A percentile compares a stretch with the other conserved stretches of the same genome.
Evolutionary conservation across 441 rosid species (phyloP).

Genomic region (Isatis lusitanica): DNA sequence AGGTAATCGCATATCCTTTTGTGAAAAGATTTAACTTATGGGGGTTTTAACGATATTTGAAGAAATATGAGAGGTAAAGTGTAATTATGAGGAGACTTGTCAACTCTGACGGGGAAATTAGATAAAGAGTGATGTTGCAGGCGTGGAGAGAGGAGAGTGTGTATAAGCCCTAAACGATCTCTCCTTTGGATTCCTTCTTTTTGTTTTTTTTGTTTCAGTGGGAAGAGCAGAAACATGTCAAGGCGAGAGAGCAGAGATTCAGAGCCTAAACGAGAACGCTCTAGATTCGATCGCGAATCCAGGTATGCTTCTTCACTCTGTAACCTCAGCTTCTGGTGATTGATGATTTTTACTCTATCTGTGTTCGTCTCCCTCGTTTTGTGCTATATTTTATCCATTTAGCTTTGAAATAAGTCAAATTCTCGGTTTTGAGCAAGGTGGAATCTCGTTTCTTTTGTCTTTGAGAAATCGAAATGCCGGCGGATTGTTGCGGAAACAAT

Average conservation of each 20-base stretch:
- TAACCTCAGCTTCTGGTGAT: background rate
- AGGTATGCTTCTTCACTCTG: slow-evolving; percentile 43
- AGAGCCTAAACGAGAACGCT: slow-evolving; percentile 58
- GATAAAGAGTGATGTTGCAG: too few relatives aligned
- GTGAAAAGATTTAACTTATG: background rate
- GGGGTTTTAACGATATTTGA: background rate
- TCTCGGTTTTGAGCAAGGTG: too few relatives aligned
- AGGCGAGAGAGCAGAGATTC: slow-evolving; percentile 64
- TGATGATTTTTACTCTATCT: background rate
- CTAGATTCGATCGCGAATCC: slow-evolving; percentile 62
- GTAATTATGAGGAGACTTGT: background rate
- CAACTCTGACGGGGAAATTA: background rate
- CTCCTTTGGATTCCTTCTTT: background rate
- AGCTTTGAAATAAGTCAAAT: background rate
- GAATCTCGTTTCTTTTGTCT: background rate
- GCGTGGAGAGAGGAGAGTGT: background rate
- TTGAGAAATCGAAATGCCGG: background rate
- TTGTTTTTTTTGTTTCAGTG: background rate
- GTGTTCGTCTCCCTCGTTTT: slow-evolving; percentile 1
- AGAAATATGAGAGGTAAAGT: slow-evolving; percentile 1
- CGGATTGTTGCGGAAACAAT: background rate
- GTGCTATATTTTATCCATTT: background rate
- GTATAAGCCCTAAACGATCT: slow-evolving; percentile 18
- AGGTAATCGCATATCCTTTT: too few relatives aligned
- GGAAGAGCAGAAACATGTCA: slow-evolving; percentile 40